Evolutionary conservation across 2,329 filamentous ascomycete species (phyloP), one percentile per base, ranked within the genome.

Genomic region (Stagonosporopsis tanaceti): DNA sequence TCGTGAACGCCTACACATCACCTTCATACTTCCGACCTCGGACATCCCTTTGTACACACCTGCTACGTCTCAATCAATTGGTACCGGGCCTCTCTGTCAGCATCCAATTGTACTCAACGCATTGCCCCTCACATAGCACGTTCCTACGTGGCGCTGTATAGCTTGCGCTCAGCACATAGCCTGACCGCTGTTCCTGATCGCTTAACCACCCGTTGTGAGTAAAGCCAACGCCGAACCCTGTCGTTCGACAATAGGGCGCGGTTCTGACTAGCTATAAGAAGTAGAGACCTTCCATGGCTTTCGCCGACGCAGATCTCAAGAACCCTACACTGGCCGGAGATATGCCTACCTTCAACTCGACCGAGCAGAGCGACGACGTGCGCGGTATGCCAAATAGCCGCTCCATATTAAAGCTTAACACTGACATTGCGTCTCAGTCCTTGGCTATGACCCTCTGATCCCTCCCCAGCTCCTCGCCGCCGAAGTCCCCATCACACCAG

Each of bases 391-490:
- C 0, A 22, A 24, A 22, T 20, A 8, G 6, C 3, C 11, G 24
- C 28, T 22, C 5, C 12, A 20, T 8, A 25, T 37, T n/a, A 30
- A 25, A 20, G 3, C 22, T 6, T 24, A 34, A 6, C 62, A 37
- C 65, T 73, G 42, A 68, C 48, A 12, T 40, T 25, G 27, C 45
- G 27, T 25, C 22, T 17, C 65, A 97, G 94, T 97, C 79, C 83
- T 96, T 75, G 93, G 93, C 67, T 94, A 97, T 84, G 93, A 97
- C 79, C 92, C 94, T 72, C 83, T 98, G 74, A 95, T 97, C 76
- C 89, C 92, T 45, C 94, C 94, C 40, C 89, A 91, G 67, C 87
- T 97, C 67, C 89, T 98, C 71, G 87, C 92, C 76, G 87, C 89
- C 61, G 93, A 98, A 79, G 89, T 97, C 68, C 92, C 93, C 60